Evolutionary conservation across 225 moss, liverwort and hornwort species (phyloP).

Genomic region (Asterella californica): DNA sequence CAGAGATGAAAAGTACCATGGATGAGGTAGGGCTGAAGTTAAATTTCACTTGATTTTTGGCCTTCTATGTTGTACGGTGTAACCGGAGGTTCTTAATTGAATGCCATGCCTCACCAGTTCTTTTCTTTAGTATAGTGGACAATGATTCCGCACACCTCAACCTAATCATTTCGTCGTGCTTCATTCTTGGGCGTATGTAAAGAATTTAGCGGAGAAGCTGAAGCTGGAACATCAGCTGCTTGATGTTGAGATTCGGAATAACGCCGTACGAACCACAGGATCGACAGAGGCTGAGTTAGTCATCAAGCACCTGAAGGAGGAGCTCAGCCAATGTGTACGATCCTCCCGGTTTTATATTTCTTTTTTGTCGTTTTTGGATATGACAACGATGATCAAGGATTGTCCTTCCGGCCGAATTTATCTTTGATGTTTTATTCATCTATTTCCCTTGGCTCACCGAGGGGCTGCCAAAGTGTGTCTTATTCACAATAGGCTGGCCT

Average conservation of each 20-base stretch:
- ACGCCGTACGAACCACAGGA: constrained; percentile 51
- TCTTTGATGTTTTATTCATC: background rate
- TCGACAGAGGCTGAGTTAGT: constrained; percentile 67
- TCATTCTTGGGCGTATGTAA: constrained; percentile 18
- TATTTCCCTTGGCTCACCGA: background rate
- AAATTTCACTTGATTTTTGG: background rate
- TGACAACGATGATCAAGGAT: background rate
- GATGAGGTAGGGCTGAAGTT: constrained; percentile 52
- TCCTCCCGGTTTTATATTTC: background rate
- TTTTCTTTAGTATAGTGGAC: background rate
- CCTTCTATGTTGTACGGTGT: background rate
- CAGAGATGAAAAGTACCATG: constrained; percentile 57
- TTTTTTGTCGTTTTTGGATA: background rate
- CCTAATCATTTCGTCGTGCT: background rate
- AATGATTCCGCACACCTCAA: background rate
- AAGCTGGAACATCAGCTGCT: constrained; percentile 86
- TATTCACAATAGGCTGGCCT: background rate
- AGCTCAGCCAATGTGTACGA: constrained; percentile 71
- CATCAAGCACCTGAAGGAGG: constrained; percentile 83
- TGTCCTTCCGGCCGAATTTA: background rate
- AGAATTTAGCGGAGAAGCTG: constrained; percentile 69
- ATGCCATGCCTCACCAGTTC: background rate
- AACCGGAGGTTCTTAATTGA: background rate
- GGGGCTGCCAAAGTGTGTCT: background rate
- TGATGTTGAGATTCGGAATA: constrained; percentile 60